Conservation (phyloP, 2,329 filamentous ascomycete species). For the Alternaria triticina region DNA sequence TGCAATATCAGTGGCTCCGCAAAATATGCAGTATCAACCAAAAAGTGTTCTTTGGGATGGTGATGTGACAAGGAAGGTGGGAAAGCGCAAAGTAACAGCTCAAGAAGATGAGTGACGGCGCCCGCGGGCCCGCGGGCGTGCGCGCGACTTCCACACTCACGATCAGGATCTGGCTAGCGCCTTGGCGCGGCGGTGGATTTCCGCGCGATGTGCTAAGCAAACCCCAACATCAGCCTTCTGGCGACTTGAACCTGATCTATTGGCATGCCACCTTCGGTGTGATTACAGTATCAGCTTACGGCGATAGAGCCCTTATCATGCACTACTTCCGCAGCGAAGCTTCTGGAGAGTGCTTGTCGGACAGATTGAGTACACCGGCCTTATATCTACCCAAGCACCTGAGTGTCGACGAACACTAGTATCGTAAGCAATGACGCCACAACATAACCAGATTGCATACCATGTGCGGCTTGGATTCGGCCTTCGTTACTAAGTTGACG, state of each 20-base stretch:
- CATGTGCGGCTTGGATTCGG: background rate
- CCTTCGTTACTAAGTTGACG: background rate
- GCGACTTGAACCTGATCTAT: background rate
- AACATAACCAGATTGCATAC: background rate
- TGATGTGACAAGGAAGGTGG: background rate
- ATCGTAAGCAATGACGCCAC: background rate
- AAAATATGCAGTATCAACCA: background rate
- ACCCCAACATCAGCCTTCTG: background rate
- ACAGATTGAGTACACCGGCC: background rate
- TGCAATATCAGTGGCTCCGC: background rate
- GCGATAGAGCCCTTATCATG: background rate
- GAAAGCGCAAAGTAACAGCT: background rate
- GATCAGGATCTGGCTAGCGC: background rate
- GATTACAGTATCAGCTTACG: background rate
- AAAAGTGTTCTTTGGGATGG: background rate
- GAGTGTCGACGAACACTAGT: background rate
- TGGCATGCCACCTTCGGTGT: background rate
- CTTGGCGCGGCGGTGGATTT: slow-evolving; percentile 1
- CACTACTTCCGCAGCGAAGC: background rate
- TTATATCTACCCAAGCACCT: background rate
- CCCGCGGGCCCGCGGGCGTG: no score
- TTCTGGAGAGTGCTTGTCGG: background rate
- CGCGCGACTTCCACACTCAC: background rate
- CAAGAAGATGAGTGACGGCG: background rate
- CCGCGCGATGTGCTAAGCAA: slow-evolving; percentile 11